Evolutionary conservation across 2,329 filamentous ascomycete genomes (phyloP).

Genomic region (Aspergillus quadrilineatus): DNA sequence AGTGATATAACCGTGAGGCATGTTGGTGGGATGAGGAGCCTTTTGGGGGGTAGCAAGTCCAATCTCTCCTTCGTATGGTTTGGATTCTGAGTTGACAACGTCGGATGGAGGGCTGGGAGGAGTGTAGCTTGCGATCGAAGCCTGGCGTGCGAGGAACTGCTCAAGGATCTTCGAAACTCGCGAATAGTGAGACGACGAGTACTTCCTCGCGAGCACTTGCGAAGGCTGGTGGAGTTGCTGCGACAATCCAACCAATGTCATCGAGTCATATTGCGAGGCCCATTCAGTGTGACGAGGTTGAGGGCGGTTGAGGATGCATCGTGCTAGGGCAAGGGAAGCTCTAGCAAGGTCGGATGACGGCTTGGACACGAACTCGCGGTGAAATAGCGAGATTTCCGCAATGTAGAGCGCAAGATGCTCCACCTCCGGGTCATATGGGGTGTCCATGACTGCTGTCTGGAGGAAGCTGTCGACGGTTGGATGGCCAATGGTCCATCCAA

Average conservation of each 20-base stretch:
- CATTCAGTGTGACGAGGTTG: constrained; percentile 75
- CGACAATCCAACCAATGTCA: constrained; percentile 59
- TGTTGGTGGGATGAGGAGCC: constrained; percentile 31
- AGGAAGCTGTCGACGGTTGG: constrained; percentile 94
- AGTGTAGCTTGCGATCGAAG: constrained; percentile 52
- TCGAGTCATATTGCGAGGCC: constrained; percentile 57
- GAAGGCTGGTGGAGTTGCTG: constrained; percentile 68
- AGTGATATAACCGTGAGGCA: constrained; percentile 48
- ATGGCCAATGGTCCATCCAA: constrained; percentile 94
- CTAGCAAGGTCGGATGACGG: constrained; percentile 88
- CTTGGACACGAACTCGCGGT: constrained; percentile 93
- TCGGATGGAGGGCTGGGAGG: constrained; percentile 44
- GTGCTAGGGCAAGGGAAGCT: constrained; percentile 78
- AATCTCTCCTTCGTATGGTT: constrained; percentile 42
- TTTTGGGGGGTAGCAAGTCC: constrained; percentile 47
- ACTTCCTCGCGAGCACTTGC: constrained; percentile 66
- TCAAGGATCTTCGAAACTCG: constrained; percentile 64
- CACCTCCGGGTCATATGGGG: constrained; percentile 74
- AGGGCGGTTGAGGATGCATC: constrained; percentile 78
- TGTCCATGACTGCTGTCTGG: constrained; percentile 78
- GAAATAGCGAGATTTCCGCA: constrained; percentile 90
- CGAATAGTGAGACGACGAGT: constrained; percentile 64
- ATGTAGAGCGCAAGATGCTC: constrained; percentile 95
- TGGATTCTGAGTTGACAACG: constrained; percentile 34
- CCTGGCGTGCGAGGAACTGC: constrained; percentile 64